Evolutionary conservation across 2,329 filamentous ascomycete genomes (phyloP), one percentile per base, ranked within the genome.

Genomic region (Aspergillus sp.): DNA sequence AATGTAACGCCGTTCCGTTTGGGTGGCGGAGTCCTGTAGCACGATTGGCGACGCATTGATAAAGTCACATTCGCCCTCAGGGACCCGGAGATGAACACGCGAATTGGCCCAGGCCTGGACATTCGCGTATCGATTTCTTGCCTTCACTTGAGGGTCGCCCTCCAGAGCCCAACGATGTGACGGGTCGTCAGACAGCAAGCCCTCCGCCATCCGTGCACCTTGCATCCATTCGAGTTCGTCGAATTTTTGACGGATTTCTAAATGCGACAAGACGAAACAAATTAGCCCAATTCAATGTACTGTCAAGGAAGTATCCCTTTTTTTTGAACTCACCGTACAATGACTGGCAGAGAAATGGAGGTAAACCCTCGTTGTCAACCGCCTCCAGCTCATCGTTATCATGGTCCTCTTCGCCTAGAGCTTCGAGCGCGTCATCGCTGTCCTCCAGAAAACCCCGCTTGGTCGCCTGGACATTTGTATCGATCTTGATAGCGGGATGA

Each of bases 101-200:
- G 94, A 94, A 62, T 86, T 82, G 51, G 85, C 83, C 81, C 87
- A 98, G 0, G 90, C 88, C 62, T 90, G 85, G 52, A 98, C 88
- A 62, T 97, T 95, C 45, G 76, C 66, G 69, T 97, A 98, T 46
- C 93, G 83, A 67, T 97, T 94, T 55, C 91, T 78, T 33, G 69
- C 65, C 49, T 73, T 74, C 52, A 80, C 72, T 42, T 80, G 75
- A 6, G 78, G 72, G 27, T 76, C 74, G 29, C 68, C 69, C 43
- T 85, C 75, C 45, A 82, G 74, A 3, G 80, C 75, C 74, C 76
- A 85, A 52, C 72, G 73, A 44, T 78, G 77, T 8, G 68, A 63
- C 26, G 74, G 67, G 42, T 76, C 71, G 40, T 71, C 65, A 5
- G 61, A 61, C 54, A 70, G 59, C 35, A 64, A 59, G 41, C 70